Base-by-base conservation (phyloP, 148 eudicot species). In the Selenicereus undatus region DNA sequence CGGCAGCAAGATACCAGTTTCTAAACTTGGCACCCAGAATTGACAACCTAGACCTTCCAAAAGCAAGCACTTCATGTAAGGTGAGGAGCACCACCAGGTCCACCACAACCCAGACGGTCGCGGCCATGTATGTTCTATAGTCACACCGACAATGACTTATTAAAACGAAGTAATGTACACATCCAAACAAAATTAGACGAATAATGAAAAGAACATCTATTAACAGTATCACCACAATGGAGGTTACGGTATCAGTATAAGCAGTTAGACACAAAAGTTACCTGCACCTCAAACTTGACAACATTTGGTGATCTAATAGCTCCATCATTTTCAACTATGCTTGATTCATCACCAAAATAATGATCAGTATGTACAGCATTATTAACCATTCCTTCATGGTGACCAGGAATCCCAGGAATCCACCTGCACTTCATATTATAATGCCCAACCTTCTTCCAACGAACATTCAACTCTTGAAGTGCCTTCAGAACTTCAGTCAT, bases 271-370 rank as follows among this genome's bases (percentile, higher is more conserved):
- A 20, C 30, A 54, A 27, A 73, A 66, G 81, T 76, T 88, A 95
- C 99, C 99, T 96, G 99, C 81, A 96, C 83, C 86, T 96, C 99
- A 88, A 96, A 96, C 88, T 96, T 96, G 80, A 96, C 92, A 43
- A 93, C 93, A 68, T 86, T 87, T 68, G 88, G 88, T n/a, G 89
- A 86, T 75, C 83, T 89, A 43, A 76, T 73, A 58, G 66, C 82
- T 51, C 89, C 86, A 32, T 82, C 86, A 39, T 82, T 88, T 85
- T 91, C 97, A 45, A 89, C 76, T 56, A 93, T 93, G 79, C 88
- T 78, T 22, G 91, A 83, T 77, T 91, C 97, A 82, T 92, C 91
- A 77, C 85, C 93, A 85, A 93, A 91, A 86, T 87, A 95, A 80
- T 87, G 83, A 82, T 81, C 83, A 66, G 81, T 80, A 73, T 88